Conservation (phyloP, 108 stramenopile species). For the Pelagomonas calceolata region DNA sequence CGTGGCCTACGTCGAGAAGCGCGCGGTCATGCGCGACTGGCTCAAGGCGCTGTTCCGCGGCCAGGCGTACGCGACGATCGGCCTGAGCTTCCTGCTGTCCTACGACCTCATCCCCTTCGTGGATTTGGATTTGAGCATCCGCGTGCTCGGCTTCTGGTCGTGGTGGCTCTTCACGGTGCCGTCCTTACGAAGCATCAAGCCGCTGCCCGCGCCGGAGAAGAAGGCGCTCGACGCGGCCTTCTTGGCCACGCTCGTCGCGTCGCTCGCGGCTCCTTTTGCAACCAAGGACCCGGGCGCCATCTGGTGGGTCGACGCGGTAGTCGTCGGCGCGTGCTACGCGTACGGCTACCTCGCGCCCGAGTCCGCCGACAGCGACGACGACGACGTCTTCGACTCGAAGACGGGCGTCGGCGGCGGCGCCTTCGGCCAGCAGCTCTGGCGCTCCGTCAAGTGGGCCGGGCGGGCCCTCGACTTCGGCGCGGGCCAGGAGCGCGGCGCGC, state of each 20-base stretch:
- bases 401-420: not conserved
- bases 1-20: slow-evolving; percentile 63
- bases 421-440: slow-evolving; percentile 6
- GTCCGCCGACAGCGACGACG: not conserved
- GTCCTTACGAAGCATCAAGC: slow-evolving; percentile 69
- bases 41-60: slow-evolving; percentile 81
- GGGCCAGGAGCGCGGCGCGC: slow-evolving; percentile 9
- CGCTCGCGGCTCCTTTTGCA: slow-evolving; percentile 64
- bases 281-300: slow-evolving; percentile 80
- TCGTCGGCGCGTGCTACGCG: slow-evolving; percentile 7
- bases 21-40: slow-evolving; percentile 86
- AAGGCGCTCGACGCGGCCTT: slow-evolving; percentile 87
- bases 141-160: slow-evolving; percentile 90
- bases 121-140: slow-evolving; percentile 70
- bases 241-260: slow-evolving; percentile 71
- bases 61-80: slow-evolving; percentile 72
- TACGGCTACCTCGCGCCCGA: slow-evolving; percentile 1
- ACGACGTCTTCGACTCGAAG: slow-evolving; percentile 1
- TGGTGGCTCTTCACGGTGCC: slow-evolving; percentile 96
- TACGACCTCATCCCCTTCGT: slow-evolving; percentile 42
- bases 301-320: slow-evolving; percentile 37
- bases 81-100: slow-evolving; percentile 71
- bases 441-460: not conserved
- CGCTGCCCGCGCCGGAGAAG: slow-evolving; percentile 68
- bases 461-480: slow-evolving; percentile 8